These are phyloP conservation scores for Xylariaceae sp. DNA, from an alignment of 2,329 filamentous ascomycete species.

Conservation along the genomic window DNA sequence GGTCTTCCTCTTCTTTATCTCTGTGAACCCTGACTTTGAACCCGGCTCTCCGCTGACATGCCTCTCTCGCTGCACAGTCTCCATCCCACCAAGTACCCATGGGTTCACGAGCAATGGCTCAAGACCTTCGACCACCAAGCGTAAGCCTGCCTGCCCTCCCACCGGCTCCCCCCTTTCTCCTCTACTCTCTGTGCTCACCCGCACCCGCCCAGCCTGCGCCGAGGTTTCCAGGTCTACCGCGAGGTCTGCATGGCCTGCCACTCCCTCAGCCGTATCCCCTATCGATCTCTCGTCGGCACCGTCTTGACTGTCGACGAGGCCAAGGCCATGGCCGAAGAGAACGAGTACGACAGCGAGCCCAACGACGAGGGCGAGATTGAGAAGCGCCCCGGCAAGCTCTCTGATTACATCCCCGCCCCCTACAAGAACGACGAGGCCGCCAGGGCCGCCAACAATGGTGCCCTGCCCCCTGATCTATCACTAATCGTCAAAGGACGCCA, in stretches of 20 bases:
- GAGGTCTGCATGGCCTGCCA: slow-evolving; percentile 98
- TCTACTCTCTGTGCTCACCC: slow-evolving; percentile 4
- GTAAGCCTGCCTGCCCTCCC: slow-evolving; percentile 55
- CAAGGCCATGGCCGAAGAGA: slow-evolving; percentile 95
- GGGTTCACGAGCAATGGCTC: slow-evolving; percentile 87
- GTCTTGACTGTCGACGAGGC: slow-evolving; percentile 96
- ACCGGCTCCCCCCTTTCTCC: background rate
- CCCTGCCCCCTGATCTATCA: slow-evolving; percentile 93
- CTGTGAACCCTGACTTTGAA: background rate
- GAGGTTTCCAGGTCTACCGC: slow-evolving; percentile 98
- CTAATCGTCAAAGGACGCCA: slow-evolving; percentile 97
- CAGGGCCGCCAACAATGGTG: slow-evolving; percentile 96
- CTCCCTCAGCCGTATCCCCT: slow-evolving; percentile 91
- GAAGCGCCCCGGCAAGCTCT: slow-evolving; percentile 97
- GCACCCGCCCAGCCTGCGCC: slow-evolving; percentile 68
- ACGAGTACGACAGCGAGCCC: slow-evolving; percentile 97
- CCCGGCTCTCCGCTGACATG: background rate
- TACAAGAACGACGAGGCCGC: slow-evolving; percentile 99
- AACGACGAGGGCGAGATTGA: slow-evolving; percentile 98
- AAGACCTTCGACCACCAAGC: slow-evolving; percentile 97
- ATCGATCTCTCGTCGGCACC: slow-evolving; percentile 84
- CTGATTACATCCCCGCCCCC: slow-evolving; percentile 89
- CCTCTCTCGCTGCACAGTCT: slow-evolving; percentile 56
- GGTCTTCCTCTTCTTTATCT: slow-evolving; percentile 46
- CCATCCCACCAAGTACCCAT: slow-evolving; percentile 88